Percentiles rank a stretch among this genome's conserved stretches.
Evolutionary conservation across 768 basidiomycete species (phyloP).

Genomic region (Leccinum rimulosum): DNA sequence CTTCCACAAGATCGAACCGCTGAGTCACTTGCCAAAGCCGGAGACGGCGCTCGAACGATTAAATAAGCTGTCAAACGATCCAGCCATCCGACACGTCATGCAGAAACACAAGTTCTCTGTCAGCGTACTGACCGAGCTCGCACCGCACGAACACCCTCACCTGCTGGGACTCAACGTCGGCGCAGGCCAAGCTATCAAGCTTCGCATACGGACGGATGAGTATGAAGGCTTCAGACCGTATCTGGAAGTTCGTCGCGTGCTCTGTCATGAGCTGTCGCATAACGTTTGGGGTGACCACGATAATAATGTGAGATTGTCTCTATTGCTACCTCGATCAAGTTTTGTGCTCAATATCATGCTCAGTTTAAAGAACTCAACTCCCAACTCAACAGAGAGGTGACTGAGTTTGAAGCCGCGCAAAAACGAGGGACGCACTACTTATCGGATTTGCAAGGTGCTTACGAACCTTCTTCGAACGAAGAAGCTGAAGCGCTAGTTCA

Average conservation of each 20-base stretch:
- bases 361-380: constrained; percentile 78
- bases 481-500: constrained; percentile 54
- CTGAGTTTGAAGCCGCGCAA: constrained; percentile 58
- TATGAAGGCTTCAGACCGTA: constrained; percentile 76
- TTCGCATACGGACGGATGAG: constrained; percentile 64
- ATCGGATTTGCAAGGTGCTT: constrained; percentile 33
- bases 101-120: constrained; percentile 65
- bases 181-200: constrained; percentile 59
- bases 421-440: constrained; percentile 56
- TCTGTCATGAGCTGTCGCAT: constrained; percentile 78
- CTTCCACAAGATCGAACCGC: constrained; percentile 63
- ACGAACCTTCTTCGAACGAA: constrained; percentile 53
- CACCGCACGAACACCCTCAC: constrained; percentile 71
- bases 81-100: constrained; percentile 71
- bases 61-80: constrained; percentile 61
- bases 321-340: neutral
- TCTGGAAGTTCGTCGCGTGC: constrained; percentile 58
- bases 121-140: constrained; percentile 70
- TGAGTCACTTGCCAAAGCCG: constrained; percentile 65
- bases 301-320: constrained; percentile 51
- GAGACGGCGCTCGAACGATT: constrained; percentile 53
- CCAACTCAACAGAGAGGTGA: constrained; percentile 67
- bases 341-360: constrained; percentile 20
- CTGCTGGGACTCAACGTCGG: constrained; percentile 69
- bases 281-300: constrained; percentile 74